phyloP scores from a whole-genome alignment of 192 early-diverging fungal species.

The Coemansia sp. region DNA sequence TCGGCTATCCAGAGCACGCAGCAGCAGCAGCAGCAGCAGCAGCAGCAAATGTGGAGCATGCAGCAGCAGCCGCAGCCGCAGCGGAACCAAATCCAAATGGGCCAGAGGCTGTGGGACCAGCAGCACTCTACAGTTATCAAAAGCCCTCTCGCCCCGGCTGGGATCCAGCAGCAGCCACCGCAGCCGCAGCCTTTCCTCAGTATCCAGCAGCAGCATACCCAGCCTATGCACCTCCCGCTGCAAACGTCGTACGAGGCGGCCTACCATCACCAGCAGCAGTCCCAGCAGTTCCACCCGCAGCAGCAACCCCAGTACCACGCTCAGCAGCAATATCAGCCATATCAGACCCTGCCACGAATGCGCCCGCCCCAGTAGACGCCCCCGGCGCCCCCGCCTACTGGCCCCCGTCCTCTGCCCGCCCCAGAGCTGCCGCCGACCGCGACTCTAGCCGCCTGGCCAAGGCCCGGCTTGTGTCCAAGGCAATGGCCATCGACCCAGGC shows the following conservation, averaged over 20 bases:
- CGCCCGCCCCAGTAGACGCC: constrained; percentile 40
- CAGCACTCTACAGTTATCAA: constrained; percentile 27
- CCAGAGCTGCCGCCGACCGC: not conserved
- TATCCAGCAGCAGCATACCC: constrained; percentile 21
- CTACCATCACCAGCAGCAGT: constrained; percentile 36
- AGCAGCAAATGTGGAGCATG: constrained; percentile 18
- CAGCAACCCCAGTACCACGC: constrained; percentile 22
- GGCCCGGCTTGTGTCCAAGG: not conserved
- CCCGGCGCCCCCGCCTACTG: not conserved
- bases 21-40: constrained; percentile 34
- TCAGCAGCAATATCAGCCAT: constrained; percentile 46
- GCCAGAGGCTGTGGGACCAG: constrained; percentile 28
- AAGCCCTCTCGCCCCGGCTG: constrained; percentile 12
- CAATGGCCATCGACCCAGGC: not conserved
- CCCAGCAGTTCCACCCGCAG: constrained; percentile 18
- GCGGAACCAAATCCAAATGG: constrained; percentile 26
- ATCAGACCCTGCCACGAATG: constrained; percentile 47
- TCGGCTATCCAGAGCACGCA: constrained; percentile 50
- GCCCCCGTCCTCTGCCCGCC: constrained; percentile 4
- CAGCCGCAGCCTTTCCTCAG: constrained; percentile 25
- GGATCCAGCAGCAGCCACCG: constrained; percentile 14
- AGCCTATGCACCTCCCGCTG: constrained; percentile 34
- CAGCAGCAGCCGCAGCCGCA: constrained; percentile 29
- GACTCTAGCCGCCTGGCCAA: constrained; percentile 6
- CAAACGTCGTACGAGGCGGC: constrained; percentile 33